These are phyloP conservation scores for Sporisorium reilianum DNA, from an alignment of 1,284 basidiomycete genomes.

Conservation along the genomic window DNA sequence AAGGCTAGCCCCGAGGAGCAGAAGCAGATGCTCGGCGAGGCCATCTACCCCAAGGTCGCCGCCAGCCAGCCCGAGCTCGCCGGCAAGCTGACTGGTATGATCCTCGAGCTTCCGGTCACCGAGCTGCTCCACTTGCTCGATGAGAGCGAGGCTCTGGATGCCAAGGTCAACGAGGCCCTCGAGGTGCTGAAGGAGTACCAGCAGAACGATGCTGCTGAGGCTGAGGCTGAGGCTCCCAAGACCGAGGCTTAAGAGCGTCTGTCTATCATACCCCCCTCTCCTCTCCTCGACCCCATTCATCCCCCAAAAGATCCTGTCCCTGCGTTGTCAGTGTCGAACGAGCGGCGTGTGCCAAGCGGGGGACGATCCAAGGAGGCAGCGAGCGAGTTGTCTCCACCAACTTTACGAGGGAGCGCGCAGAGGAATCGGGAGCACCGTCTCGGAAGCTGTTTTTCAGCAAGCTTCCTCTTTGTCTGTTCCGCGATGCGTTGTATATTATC, in stretches of 20 bases:
- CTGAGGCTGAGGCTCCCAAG: constrained; percentile 38
- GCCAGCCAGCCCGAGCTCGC: constrained; percentile 66
- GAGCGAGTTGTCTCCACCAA: not conserved
- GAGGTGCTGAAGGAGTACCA: constrained; percentile 69
- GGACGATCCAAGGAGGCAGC: constrained; percentile 6
- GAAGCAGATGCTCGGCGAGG: constrained; percentile 70
- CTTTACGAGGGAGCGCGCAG: not conserved
- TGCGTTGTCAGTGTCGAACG: constrained; percentile 2
- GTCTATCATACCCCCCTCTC: constrained; percentile 3
- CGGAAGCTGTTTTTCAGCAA: not conserved
- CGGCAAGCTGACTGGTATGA: constrained; percentile 69
- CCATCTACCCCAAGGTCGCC: constrained; percentile 69
- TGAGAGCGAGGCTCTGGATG: constrained; percentile 66
- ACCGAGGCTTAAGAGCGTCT: constrained; percentile 40
- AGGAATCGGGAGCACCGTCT: constrained; percentile 1
- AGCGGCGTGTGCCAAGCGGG: constrained; percentile 4
- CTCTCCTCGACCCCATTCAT: not conserved
- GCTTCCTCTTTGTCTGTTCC: constrained; percentile 13
- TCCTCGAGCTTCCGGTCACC: constrained; percentile 68
- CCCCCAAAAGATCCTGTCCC: constrained; percentile 28
- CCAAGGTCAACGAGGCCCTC: constrained; percentile 68
- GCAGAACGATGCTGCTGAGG: constrained; percentile 50
- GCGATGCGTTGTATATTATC: constrained; percentile 44
- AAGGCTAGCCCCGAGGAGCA: constrained; percentile 69
- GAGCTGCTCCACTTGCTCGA: constrained; percentile 69